These are phyloP conservation scores for Leccinum rimulosum DNA, from an alignment of 768 basidiomycete species.

Conservation along the genomic window DNA sequence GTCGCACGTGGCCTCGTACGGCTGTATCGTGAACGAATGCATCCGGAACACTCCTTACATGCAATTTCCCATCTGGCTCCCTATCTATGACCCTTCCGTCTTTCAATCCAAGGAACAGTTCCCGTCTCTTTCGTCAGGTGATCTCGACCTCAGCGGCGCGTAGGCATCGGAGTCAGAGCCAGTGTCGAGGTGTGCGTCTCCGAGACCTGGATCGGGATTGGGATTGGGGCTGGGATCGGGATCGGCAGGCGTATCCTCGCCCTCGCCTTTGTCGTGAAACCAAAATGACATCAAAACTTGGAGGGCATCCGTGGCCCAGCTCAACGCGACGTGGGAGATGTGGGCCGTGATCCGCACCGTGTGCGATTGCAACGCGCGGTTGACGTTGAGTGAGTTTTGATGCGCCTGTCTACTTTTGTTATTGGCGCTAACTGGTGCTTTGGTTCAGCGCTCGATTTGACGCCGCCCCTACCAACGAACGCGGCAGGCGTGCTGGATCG, in stretches of 20 bases:
- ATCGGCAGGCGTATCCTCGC: not conserved
- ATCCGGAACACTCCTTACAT: slow-evolving; percentile 68
- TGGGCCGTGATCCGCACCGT: slow-evolving; percentile 94
- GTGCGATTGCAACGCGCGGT: slow-evolving; percentile 76
- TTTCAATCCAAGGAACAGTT: slow-evolving; percentile 42
- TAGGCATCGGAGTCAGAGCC: not conserved
- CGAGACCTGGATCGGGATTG: slow-evolving; percentile 7
- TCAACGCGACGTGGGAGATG: slow-evolving; percentile 92
- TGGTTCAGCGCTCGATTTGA: slow-evolving; percentile 79
- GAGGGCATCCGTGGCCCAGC: slow-evolving; percentile 49
- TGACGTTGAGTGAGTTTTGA: slow-evolving; percentile 75
- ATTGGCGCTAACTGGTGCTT: not conserved
- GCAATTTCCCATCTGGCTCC: slow-evolving; percentile 78
- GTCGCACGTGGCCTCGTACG: slow-evolving; percentile 86
- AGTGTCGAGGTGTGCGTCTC: slow-evolving; percentile 15
- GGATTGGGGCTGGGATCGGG: not conserved
- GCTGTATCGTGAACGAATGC: slow-evolving; percentile 81
- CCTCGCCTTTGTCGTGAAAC: slow-evolving; percentile 21
- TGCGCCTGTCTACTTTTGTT: not conserved
- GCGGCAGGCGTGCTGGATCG: slow-evolving; percentile 72
- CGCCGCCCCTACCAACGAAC: slow-evolving; percentile 80
- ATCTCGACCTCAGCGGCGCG: slow-evolving; percentile 12
- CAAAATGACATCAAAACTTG: slow-evolving; percentile 21
- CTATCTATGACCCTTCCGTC: slow-evolving; percentile 73
- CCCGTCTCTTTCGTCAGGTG: slow-evolving; percentile 20